Evolutionary conservation across 192 early-diverging fungal genomes (phyloP).

Genomic region (Mortierella hygrophila): DNA sequence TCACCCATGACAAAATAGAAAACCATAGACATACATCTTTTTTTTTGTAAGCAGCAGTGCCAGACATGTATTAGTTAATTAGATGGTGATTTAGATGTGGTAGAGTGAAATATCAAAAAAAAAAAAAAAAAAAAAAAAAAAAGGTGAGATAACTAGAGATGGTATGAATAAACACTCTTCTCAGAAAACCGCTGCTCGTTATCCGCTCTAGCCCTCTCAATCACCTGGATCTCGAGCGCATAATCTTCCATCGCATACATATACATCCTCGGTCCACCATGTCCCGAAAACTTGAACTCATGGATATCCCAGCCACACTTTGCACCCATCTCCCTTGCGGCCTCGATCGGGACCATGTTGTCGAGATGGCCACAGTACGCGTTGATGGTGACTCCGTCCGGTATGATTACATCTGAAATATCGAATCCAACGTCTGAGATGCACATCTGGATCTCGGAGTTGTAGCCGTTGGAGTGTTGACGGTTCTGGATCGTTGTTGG

Average conservation of each 20-base stretch:
- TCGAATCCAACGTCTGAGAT: slow-evolving; percentile 46
- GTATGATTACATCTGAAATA: slow-evolving; percentile 13
- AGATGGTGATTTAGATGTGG: neutral
- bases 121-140: neutral
- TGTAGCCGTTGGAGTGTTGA: slow-evolving; percentile 51
- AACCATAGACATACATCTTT: neutral
- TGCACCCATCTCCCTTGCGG: slow-evolving; percentile 31
- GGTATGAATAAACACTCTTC: neutral
- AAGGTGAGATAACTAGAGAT: neutral
- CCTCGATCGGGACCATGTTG: slow-evolving; percentile 41
- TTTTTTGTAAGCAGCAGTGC: slow-evolving; percentile 3
- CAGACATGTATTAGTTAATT: neutral
- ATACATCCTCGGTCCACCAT: slow-evolving; percentile 46
- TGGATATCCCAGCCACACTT: slow-evolving; percentile 43
- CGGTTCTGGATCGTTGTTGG: slow-evolving; percentile 26
- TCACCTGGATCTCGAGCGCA: slow-evolving; percentile 19
- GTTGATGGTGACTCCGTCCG: slow-evolving; percentile 20
- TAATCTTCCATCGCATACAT: slow-evolving; percentile 54
- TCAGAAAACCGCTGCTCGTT: slow-evolving; percentile 14
- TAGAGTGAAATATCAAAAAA: neutral
- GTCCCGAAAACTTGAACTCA: slow-evolving; percentile 46
- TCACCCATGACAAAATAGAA: neutral
- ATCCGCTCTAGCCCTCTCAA: neutral
- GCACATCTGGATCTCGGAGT: slow-evolving; percentile 53
- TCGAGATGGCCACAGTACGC: slow-evolving; percentile 45